Conservation (phyloP, 306 rosid species). For the Malus domestica region ASM211411v1 NC_041792.1:25700907-25701406, state of each 20-base stretch:
- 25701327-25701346: too few relatives aligned
- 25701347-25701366: too few relatives aligned
- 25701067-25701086: slow-evolving; percentile 31
- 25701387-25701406: too few relatives aligned
- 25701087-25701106: slow-evolving; percentile 56
- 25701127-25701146: slow-evolving; percentile 35
- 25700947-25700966: background rate
- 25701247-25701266: background rate
- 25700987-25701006: background rate
- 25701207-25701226: background rate
- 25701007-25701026: background rate
- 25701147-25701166: slow-evolving; percentile 25
- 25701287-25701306: too few relatives aligned
- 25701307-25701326: too few relatives aligned
- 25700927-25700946: slow-evolving; percentile 54
- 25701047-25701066: background rate
- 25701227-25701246: background rate
- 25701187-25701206: slow-evolving; percentile 58
- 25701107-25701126: slow-evolving; percentile 34
- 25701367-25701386: too few relatives aligned
- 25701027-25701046: background rate
- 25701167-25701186: slow-evolving; percentile 42
- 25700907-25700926: slow-evolving; percentile 66
- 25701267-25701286: too few relatives aligned
- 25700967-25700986: background rate